A percentile compares a stretch with the other conserved stretches of the same genome.
Evolutionary conservation across 192 early-diverging fungal species (phyloP).

Genomic region (Radiomyces spectabilis): DNA sequence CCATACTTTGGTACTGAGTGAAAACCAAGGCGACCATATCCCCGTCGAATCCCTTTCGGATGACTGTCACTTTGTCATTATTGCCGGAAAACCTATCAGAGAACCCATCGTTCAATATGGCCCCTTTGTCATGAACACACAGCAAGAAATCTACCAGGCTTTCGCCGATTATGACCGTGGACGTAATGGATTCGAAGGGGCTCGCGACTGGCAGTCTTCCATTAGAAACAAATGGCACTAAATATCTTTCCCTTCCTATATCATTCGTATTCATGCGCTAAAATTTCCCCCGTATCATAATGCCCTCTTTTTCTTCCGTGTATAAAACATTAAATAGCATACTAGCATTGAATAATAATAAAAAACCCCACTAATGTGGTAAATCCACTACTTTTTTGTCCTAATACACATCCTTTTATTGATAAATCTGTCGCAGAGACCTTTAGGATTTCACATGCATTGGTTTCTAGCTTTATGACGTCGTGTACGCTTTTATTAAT

Average conservation of each 20-base stretch:
- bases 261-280: no score
- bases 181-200: conserved; percentile 67
- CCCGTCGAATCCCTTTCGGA: conserved; percentile 28
- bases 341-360: no score
- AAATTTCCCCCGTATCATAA: no score
- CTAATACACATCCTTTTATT: no score
- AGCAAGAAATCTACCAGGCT: conserved; percentile 37
- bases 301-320: no score
- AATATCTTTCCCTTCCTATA: not conserved
- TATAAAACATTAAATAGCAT: no score
- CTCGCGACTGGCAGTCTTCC: conserved; percentile 38
- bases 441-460: no score
- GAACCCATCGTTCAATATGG: conserved; percentile 58
- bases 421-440: no score
- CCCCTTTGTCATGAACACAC: conserved; percentile 59
- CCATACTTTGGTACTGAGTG: conserved; percentile 34
- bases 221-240: conserved; percentile 25
- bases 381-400: no score
- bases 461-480: no score
- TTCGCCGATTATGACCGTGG: conserved; percentile 50
- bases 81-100: conserved; percentile 28
- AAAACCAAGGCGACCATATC: conserved; percentile 25
- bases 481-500: no score
- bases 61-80: conserved; percentile 24
- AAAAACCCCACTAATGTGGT: no score